Conservation (phyloP, 495 filamentous ascomycete genomes). For the Wilcoxina mikolae region DNA sequence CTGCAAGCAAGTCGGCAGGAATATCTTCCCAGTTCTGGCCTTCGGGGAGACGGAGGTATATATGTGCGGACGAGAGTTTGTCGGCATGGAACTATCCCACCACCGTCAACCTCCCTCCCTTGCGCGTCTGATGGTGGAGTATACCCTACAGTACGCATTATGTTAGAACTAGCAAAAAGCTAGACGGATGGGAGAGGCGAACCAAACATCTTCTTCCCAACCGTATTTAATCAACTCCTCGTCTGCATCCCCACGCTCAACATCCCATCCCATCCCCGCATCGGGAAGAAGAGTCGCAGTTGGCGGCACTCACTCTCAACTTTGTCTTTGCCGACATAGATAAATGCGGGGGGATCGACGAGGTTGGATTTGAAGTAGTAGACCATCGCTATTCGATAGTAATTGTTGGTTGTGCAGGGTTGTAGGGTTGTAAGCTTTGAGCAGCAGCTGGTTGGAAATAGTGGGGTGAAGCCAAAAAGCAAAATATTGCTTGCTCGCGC, state of each 20-base stretch:
- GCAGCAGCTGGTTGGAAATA: background rate
- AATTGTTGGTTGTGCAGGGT: background rate
- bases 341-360: conserved; percentile 58
- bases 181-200: conserved; percentile 18
- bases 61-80: conserved; percentile 90
- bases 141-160: conserved; percentile 10
- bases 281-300: conserved; percentile 3
- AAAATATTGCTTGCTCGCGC: too few species aligned
- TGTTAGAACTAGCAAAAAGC: conserved; percentile 6
- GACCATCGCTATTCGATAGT: conserved; percentile 47
- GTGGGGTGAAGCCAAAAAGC: background rate
- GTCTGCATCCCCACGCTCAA: conserved; percentile 41
- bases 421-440: background rate
- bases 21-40: conserved; percentile 78
- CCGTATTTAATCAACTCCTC: conserved; percentile 91
- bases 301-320: conserved; percentile 66
- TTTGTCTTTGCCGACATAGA: conserved; percentile 98
- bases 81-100: conserved; percentile 75
- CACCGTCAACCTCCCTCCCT: background rate
- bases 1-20: conserved; percentile 55
- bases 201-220: conserved; percentile 93
- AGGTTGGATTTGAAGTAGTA: conserved; percentile 86
- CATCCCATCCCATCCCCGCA: background rate
- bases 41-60: conserved; percentile 74
- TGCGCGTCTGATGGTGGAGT: background rate